phyloP scores from a whole-genome alignment of 2,329 filamentous ascomycete species.

The Colletotrichum paranaense region DNA sequence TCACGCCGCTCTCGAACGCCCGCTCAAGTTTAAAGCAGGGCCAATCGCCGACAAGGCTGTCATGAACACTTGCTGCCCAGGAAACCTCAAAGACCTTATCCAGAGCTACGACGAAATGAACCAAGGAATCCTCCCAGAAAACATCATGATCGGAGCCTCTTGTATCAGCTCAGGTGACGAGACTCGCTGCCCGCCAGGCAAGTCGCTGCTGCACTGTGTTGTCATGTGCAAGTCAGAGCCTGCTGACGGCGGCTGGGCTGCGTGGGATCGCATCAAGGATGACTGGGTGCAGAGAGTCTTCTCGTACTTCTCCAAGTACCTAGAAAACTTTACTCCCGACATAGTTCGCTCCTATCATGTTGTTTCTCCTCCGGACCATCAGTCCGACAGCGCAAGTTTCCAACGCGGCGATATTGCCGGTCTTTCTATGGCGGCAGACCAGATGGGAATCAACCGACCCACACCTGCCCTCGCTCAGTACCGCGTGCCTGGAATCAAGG shows the following conservation, averaged over 20 bases:
- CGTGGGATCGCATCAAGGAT: not conserved
- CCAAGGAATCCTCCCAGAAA: not conserved
- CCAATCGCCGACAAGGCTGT: not conserved
- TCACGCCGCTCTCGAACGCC: not conserved
- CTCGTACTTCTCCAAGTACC: slow-evolving; percentile 3
- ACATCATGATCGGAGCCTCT: not conserved
- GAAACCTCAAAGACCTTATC: not conserved
- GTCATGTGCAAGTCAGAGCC: slow-evolving; percentile 12
- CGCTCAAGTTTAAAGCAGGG: not conserved
- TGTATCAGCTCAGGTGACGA: not conserved
- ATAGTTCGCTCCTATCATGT: slow-evolving; percentile 15
- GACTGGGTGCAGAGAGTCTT: slow-evolving; percentile 2
- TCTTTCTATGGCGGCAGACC: slow-evolving; percentile 6
- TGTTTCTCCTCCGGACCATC: slow-evolving; percentile 7
- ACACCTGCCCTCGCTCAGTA: not conserved
- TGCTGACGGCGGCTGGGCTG: slow-evolving; percentile 4
- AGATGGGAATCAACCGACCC: slow-evolving; percentile 4
- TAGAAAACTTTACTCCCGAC: slow-evolving; percentile 5
- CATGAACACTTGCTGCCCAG: not conserved
- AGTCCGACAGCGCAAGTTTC: slow-evolving; percentile 16
- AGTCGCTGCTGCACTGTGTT: slow-evolving; percentile 11
- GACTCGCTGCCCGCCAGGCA: not conserved
- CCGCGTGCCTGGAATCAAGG: not conserved
- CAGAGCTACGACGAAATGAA: not conserved
- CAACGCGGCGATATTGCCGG: slow-evolving; percentile 11